phyloP scores from a whole-genome alignment of 2,329 filamentous ascomycete species.

The Colletotrichum sidae region DNA sequence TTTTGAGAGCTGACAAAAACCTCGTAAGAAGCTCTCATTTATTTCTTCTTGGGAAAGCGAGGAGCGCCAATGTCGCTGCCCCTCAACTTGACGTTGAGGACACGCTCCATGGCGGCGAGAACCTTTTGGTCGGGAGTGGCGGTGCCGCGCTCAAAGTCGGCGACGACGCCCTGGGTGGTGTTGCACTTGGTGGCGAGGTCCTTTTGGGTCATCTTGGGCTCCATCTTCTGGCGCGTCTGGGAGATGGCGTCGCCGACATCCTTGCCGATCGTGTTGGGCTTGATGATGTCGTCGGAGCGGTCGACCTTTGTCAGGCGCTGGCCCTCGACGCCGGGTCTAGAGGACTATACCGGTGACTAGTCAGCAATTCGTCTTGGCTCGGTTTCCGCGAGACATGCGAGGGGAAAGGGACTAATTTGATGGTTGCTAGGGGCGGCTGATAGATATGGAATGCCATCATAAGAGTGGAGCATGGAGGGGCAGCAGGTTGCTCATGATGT shows the following conservation, averaged over 20 bases:
- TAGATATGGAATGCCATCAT: background rate
- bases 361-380: slow-evolving; percentile 32
- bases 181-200: slow-evolving; percentile 88
- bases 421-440: background rate
- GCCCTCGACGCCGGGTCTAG: slow-evolving; percentile 75
- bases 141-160: slow-evolving; percentile 85
- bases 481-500: slow-evolving; percentile 20
- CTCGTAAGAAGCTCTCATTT: slow-evolving; percentile 38
- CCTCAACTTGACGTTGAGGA: slow-evolving; percentile 88
- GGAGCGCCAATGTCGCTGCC: slow-evolving; percentile 87
- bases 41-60: slow-evolving; percentile 80
- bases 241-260: slow-evolving; percentile 86
- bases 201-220: slow-evolving; percentile 97
- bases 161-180: slow-evolving; percentile 82
- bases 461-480: slow-evolving; percentile 32
- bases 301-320: slow-evolving; percentile 98
- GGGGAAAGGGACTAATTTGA: too few relatives aligned
- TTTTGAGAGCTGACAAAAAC: background rate
- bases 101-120: slow-evolving; percentile 80
- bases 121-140: slow-evolving; percentile 88
- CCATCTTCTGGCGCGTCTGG: slow-evolving; percentile 81
- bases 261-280: slow-evolving; percentile 90
- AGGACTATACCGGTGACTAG: slow-evolving; percentile 50
- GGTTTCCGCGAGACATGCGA: background rate
- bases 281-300: slow-evolving; percentile 96